These are phyloP conservation scores for Oryza rufipogon DNA, from an alignment of 176 grass and related monocot species.

Conservation along the genomic window DNA sequence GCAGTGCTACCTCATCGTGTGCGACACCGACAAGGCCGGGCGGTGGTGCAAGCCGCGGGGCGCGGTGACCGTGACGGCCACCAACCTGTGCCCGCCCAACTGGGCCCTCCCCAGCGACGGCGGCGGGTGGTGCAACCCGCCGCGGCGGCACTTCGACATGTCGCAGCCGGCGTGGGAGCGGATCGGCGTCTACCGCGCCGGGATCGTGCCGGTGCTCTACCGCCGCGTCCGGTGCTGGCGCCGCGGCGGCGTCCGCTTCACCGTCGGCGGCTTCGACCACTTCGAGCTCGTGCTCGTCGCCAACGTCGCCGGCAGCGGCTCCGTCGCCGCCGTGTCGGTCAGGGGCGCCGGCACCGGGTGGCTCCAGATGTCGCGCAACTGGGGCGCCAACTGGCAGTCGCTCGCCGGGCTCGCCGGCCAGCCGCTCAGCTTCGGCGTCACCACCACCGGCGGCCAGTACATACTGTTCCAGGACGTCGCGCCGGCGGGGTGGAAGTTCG, in stretches of 20 bases:
- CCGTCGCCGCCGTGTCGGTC: constrained; percentile 24
- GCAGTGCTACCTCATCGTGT: constrained; percentile 49
- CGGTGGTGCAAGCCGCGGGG: constrained; percentile 27
- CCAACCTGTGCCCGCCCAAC: constrained; percentile 72
- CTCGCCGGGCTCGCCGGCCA: constrained; percentile 38
- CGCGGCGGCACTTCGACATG: constrained; percentile 64
- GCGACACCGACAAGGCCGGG: constrained; percentile 15
- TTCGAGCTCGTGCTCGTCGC: constrained; percentile 56
- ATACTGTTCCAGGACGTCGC: constrained; percentile 41
- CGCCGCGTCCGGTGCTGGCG: constrained; percentile 57
- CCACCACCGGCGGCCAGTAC: constrained; percentile 43
- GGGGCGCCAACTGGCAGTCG: constrained; percentile 62
- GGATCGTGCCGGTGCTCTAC: constrained; percentile 62
- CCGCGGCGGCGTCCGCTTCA: constrained; percentile 53
- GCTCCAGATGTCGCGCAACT: constrained; percentile 48
- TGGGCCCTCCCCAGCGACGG: constrained; percentile 34
- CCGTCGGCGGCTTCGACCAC: constrained; percentile 44
- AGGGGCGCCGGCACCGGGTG: constrained; percentile 40
- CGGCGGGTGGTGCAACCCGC: constrained; percentile 71
- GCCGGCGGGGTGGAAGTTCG: constrained; percentile 54
- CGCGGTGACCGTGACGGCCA: constrained; percentile 52
- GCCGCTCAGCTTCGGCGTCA: constrained; percentile 57
- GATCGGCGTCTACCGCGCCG: constrained; percentile 42
- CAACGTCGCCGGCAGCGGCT: constrained; percentile 57
- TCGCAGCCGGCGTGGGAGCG: constrained; percentile 59